These are phyloP conservation scores for Candida argentea DNA, from an alignment of 805 yeast species.

Conservation along the genomic window DNA sequence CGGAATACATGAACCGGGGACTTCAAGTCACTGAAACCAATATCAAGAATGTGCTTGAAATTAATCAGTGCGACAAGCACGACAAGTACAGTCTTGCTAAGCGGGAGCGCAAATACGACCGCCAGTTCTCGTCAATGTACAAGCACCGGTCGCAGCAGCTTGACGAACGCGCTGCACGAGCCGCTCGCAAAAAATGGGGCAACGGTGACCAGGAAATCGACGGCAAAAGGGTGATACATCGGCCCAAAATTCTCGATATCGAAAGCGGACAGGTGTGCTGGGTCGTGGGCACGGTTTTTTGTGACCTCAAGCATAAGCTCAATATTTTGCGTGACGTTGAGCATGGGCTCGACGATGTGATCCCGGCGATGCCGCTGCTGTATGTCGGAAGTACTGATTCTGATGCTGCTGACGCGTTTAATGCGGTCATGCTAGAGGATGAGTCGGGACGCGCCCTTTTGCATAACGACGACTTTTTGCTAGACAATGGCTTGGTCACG, in stretches of 20 bases:
- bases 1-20: slow-evolving; percentile 3
- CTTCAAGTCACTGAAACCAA: neutral
- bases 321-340: slow-evolving; percentile 77
- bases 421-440: slow-evolving; percentile 73
- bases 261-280: slow-evolving; percentile 54
- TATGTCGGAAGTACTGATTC: slow-evolving; percentile 25
- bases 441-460: slow-evolving; percentile 81
- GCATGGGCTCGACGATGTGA: slow-evolving; percentile 40
- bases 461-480: slow-evolving; percentile 49
- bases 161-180: slow-evolving; percentile 21
- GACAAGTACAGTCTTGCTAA: slow-evolving; percentile 12
- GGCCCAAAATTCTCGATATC: slow-evolving; percentile 47
- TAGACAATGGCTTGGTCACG: slow-evolving; percentile 58
- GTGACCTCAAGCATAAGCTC: slow-evolving; percentile 79
- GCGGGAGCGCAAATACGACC: slow-evolving; percentile 21
- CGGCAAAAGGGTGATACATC: slow-evolving; percentile 21
- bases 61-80: slow-evolving; percentile 5
- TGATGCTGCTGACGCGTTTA: slow-evolving; percentile 45
- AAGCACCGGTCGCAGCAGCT: slow-evolving; percentile 26
- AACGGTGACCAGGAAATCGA: slow-evolving; percentile 25
- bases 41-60: neutral
- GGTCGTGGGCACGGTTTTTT: slow-evolving; percentile 80
- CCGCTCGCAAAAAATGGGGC: slow-evolving; percentile 44
- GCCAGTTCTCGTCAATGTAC: slow-evolving; percentile 35
- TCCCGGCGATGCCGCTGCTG: slow-evolving; percentile 29